Percentiles rank a stretch among this genome's conserved stretches.
Conservation (phyloP, 2,329 filamentous ascomycete species). For the Claviceps paspali region DNA sequence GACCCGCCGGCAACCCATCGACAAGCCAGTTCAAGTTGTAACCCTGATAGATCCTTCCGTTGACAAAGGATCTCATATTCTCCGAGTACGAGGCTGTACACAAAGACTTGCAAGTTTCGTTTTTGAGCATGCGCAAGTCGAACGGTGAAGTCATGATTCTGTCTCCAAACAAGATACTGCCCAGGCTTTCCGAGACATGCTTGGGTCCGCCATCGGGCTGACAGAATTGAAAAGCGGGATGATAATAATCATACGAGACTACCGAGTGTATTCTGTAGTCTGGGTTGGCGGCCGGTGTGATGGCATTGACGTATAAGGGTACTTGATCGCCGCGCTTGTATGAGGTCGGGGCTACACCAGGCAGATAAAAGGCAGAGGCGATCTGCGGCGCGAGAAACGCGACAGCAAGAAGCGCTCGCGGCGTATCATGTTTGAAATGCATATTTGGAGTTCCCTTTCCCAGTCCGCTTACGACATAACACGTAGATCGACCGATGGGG, state of each 20-base stretch:
- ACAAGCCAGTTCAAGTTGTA: slow-evolving; percentile 95
- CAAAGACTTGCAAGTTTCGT: slow-evolving; percentile 74
- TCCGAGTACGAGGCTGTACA: slow-evolving; percentile 53
- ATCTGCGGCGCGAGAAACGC: slow-evolving; percentile 37
- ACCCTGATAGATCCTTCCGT: slow-evolving; percentile 63
- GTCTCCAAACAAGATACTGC: slow-evolving; percentile 94
- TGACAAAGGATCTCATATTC: slow-evolving; percentile 62
- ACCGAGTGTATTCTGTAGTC: slow-evolving; percentile 82
- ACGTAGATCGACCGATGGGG: neutral
- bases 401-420: slow-evolving; percentile 33
- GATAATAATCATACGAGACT: slow-evolving; percentile 93
- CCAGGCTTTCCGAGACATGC: slow-evolving; percentile 65
- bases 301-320: slow-evolving; percentile 80
- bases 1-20: slow-evolving; percentile 82
- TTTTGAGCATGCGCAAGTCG: slow-evolving; percentile 69
- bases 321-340: slow-evolving; percentile 71
- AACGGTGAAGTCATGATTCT: slow-evolving; percentile 95
- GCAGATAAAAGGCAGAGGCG: slow-evolving; percentile 76
- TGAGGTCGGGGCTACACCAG: slow-evolving; percentile 84
- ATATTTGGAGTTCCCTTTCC: slow-evolving; percentile 16
- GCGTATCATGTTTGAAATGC: slow-evolving; percentile 30
- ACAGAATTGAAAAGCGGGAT: slow-evolving; percentile 78
- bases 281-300: slow-evolving; percentile 68
- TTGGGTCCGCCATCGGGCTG: slow-evolving; percentile 60
- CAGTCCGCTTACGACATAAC: slow-evolving; percentile 1